Conservation (phyloP, 768 basidiomycete genomes). For the Russula brevipes region DNA sequence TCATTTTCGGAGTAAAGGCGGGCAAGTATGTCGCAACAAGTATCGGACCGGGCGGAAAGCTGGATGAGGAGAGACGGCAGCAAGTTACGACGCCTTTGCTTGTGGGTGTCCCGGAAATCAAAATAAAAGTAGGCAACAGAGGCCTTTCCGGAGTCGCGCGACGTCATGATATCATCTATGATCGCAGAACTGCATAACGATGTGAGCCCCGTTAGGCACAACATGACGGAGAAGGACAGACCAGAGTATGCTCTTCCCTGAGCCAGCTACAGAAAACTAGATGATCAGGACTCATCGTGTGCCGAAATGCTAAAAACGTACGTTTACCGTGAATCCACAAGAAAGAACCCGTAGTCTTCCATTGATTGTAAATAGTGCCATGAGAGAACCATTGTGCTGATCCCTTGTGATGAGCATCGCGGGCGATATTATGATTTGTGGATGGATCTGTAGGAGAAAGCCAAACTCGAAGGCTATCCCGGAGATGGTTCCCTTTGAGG, state of each 20-base stretch:
- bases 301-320: neutral
- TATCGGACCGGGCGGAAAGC: neutral
- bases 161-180: neutral
- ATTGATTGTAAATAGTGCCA: neutral
- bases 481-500: neutral
- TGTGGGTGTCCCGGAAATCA: neutral
- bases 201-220: neutral
- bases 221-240: neutral
- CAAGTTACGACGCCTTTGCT: neutral
- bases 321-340: slow-evolving; percentile 2
- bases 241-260: slow-evolving; percentile 4
- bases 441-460: neutral
- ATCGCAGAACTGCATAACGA: neutral
- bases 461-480: neutral
- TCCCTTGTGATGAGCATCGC: neutral
- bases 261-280: neutral
- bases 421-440: neutral
- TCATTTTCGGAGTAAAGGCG: neutral
- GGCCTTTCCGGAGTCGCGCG: neutral
- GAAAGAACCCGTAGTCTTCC: neutral
- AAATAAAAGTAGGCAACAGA: neutral
- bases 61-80: neutral
- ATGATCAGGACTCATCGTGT: neutral
- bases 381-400: neutral
- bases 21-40: neutral